Evolutionary conservation across 805 yeast genomes (phyloP).

Genomic region (Wickerhamia fluorescens): DNA sequence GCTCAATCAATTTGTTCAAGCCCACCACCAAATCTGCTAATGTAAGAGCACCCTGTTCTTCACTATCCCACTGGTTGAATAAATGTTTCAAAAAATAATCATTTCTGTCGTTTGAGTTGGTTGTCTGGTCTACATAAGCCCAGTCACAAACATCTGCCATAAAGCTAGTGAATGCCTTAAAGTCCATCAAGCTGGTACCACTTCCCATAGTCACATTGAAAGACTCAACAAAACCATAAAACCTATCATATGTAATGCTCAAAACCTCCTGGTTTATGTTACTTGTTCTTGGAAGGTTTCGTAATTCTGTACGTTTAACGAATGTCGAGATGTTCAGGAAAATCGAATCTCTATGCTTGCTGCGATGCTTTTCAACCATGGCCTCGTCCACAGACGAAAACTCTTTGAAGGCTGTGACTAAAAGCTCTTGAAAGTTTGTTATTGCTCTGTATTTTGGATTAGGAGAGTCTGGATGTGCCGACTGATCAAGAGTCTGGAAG

Average conservation of each 20-base stretch:
- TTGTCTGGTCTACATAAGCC: slow-evolving; percentile 31
- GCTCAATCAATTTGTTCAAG: slow-evolving; percentile 57
- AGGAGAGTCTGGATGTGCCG: slow-evolving; percentile 67
- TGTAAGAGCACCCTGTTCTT: slow-evolving; percentile 46
- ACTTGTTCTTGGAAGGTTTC: slow-evolving; percentile 73
- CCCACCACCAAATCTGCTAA: slow-evolving; percentile 70
- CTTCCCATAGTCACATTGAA: slow-evolving; percentile 42
- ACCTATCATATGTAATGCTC: slow-evolving; percentile 76
- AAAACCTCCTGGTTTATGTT: slow-evolving; percentile 53
- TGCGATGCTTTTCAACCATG: slow-evolving; percentile 60
- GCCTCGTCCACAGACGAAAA: slow-evolving; percentile 76
- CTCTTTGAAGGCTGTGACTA: slow-evolving; percentile 90
- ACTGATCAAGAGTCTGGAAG: slow-evolving; percentile 68
- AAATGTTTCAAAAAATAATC: slow-evolving; percentile 50
- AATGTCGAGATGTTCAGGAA: slow-evolving; percentile 82
- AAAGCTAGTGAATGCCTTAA: slow-evolving; percentile 62
- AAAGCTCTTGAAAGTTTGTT: slow-evolving; percentile 80
- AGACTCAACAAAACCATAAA: slow-evolving; percentile 69
- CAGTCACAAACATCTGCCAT: slow-evolving; percentile 79
- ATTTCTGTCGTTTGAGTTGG: slow-evolving; percentile 18
- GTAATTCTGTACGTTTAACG: slow-evolving; percentile 84
- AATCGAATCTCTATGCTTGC: slow-evolving; percentile 66
- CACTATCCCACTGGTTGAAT: slow-evolving; percentile 67
- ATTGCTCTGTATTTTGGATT: slow-evolving; percentile 58
- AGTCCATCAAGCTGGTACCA: slow-evolving; percentile 65